Conservation (phyloP, 1,139 yeast species). For the Debaryomycetaceae sp. region DNA sequence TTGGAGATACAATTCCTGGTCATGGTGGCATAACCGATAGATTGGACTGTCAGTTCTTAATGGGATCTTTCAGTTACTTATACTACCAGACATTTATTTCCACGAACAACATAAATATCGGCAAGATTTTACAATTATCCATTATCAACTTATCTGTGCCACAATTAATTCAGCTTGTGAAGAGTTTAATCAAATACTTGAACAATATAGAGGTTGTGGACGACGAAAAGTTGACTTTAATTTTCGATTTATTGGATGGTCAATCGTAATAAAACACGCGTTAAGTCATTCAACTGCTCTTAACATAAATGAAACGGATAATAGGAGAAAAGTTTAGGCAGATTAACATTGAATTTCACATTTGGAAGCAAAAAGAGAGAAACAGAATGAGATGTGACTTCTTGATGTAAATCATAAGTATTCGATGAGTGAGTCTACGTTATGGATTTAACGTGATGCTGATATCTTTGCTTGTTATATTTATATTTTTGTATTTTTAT, state of each 20-base stretch:
- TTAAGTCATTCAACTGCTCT: no score
- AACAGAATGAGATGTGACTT: no score
- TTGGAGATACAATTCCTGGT: slow-evolving; percentile 52
- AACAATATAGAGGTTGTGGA: slow-evolving; percentile 50
- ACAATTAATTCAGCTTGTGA: slow-evolving; percentile 64
- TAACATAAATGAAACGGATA: background rate
- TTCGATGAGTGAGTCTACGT: no score
- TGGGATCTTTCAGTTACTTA: slow-evolving; percentile 93
- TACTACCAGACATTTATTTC: slow-evolving; percentile 92
- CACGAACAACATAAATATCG: slow-evolving; percentile 66
- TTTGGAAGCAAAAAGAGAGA: no score
- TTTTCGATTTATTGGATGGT: slow-evolving; percentile 28
- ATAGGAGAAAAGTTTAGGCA: background rate
- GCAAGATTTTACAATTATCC: slow-evolving; percentile 70
- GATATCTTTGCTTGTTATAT: background rate
- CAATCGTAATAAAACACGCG: no score
- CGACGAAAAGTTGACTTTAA: slow-evolving; percentile 23
- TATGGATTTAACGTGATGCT: background rate
- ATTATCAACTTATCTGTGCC: slow-evolving; percentile 65
- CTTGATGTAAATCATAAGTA: no score
- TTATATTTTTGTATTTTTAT: no score
- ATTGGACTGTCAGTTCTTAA: slow-evolving; percentile 94
- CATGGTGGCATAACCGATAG: slow-evolving; percentile 99
- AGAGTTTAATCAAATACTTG: slow-evolving; percentile 61
- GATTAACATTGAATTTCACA: background rate